Base-by-base conservation (phyloP, 2,329 filamentous ascomycete genomes). In the Didymella lethalis region DNA sequence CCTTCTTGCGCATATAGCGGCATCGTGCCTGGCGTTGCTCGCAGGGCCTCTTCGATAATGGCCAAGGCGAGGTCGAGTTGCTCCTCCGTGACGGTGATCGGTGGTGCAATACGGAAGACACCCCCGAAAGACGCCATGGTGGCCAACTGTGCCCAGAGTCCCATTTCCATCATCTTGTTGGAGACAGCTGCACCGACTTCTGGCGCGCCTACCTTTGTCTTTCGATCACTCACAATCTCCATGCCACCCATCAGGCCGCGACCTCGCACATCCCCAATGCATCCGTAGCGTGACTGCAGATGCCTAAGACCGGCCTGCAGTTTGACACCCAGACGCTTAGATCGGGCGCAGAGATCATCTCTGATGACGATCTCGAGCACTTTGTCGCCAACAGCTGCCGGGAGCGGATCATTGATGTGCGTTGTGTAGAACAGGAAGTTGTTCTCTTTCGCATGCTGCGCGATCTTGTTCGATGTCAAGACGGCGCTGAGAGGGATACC, bases 191-290 rank as follows among this genome's bases (percentile, higher is more conserved):
- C 76, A 0, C 82, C 84, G 25, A 88, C 69, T 4, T 83, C 82
- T 2, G 78, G 59, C 0, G 76, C 83, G 0, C 81, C 81, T 1
- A 67, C 72, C 59, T 85, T 86, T 0, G 80, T 84, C 32, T 76
- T 67, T 2, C 79, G 69, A 64, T 86, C 79, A 0, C 74, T 73
- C 1, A 89, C 82, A 61, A 88, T 85, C 72, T 88, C 85, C 7
- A 87, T 75, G 2, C 85, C 86, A 0, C 81, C 80, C 79, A 88
- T 82, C 8, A 88, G 75, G 0, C 86, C 86, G 0, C 85, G 79
- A 0, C 85, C 85, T 10, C 86, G 81, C 0, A 89, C 82, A 65
- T 88, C 85, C 1, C 86, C 86, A 50, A 89, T 85, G 70, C 85
- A 89, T 29, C 80, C 82, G 66, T 86, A 88, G n/a, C 80, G 79